These are phyloP conservation scores for Solanum habrochaites DNA, from an alignment of 257 asterid species.

Conservation along the genomic window DNA sequence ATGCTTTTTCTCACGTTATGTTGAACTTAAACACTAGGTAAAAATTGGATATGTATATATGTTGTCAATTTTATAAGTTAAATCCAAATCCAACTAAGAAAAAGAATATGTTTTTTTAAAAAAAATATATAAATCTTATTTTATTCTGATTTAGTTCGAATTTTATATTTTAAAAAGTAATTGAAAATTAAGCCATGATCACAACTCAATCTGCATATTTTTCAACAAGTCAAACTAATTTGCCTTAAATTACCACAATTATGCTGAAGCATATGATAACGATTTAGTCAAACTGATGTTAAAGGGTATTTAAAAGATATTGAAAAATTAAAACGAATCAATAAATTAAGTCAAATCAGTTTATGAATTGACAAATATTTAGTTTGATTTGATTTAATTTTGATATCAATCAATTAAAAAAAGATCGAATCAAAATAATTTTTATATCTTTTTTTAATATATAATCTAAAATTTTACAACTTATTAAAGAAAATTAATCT, in stretches of 20 bases:
- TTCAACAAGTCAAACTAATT: not conserved
- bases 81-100: not conserved
- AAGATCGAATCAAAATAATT: not conserved
- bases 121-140: not conserved
- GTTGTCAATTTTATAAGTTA: not conserved
- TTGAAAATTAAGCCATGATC: too few species aligned
- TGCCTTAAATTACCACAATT: not conserved
- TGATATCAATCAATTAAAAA: too few species aligned
- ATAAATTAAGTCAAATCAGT: not conserved
- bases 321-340: not conserved
- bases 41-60: not conserved
- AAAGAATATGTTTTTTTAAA: not conserved
- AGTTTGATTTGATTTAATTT: not conserved
- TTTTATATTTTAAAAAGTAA: not conserved
- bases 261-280: not conserved
- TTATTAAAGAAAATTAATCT: not conserved
- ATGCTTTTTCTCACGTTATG: not conserved
- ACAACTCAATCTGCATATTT: not conserved
- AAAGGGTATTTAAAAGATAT: not conserved
- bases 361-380: not conserved
- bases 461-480: not conserved
- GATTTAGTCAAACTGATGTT: not conserved
- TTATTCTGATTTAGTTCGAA: not conserved
- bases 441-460: not conserved
- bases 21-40: not conserved